phyloP scores from a whole-genome alignment of 495 filamentous ascomycete species.

The Hypoxylon fuscum region DNA sequence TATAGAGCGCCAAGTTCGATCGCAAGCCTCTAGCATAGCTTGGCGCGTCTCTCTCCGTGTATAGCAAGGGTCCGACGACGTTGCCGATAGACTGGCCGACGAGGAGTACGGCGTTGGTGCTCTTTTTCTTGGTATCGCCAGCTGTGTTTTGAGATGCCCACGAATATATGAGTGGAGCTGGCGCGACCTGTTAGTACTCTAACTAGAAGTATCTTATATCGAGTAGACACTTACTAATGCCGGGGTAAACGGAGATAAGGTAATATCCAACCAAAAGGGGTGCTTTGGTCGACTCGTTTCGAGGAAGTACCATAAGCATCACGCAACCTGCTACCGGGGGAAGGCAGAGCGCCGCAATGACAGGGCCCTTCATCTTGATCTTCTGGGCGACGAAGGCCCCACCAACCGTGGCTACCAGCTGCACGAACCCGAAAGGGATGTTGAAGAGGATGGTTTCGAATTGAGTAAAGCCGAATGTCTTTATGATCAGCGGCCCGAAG shows the following conservation, averaged over 20 bases:
- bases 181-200: conserved; percentile 25
- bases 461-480: conserved; percentile 66
- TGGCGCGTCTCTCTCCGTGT: conserved; percentile 63
- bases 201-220: conserved; percentile 25
- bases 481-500: conserved; percentile 68
- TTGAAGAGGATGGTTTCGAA: conserved; percentile 70
- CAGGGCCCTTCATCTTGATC: conserved; percentile 63
- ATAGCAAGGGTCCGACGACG: conserved; percentile 62
- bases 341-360: conserved; percentile 62
- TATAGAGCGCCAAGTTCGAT: conserved; percentile 66
- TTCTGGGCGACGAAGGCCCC: conserved; percentile 64
- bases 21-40: conserved; percentile 62
- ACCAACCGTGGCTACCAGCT: conserved; percentile 66
- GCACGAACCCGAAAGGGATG: conserved; percentile 70
- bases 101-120: conserved; percentile 65
- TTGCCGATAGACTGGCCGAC: conserved; percentile 69
- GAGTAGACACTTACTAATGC: conserved; percentile 51
- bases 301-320: conserved; percentile 62
- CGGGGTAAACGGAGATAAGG: conserved; percentile 69
- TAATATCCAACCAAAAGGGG: conserved; percentile 68
- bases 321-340: conserved; percentile 66
- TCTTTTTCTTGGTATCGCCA: conserved; percentile 71
- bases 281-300: conserved; percentile 54
- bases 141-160: conserved; percentile 71
- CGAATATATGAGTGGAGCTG: conserved; percentile 67